Percentiles rank a stretch among this genome's conserved stretches.
Evolutionary conservation across 306 rosid species (phyloP).

Genomic region (Corylus americana): DNA sequence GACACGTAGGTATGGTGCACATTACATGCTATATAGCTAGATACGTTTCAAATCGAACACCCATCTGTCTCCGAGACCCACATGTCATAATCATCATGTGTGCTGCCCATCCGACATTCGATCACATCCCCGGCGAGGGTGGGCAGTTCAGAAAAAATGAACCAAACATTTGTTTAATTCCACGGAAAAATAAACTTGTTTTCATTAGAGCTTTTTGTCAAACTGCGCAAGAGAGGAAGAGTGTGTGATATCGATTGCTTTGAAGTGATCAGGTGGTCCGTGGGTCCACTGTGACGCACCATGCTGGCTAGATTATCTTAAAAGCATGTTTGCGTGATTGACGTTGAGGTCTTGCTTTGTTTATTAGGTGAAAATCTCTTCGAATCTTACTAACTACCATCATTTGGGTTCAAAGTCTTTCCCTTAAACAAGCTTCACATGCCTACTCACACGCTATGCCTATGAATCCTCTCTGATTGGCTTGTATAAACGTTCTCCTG

Average conservation of each 20-base stretch:
- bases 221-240: constrained; percentile 4
- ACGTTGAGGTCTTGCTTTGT: constrained; percentile 39
- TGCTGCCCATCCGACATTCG: background rate
- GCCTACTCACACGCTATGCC: constrained; percentile 9
- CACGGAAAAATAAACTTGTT: constrained; percentile 4
- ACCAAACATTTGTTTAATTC: constrained; percentile 1
- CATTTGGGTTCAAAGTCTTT: constrained; percentile 35
- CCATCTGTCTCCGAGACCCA: background rate
- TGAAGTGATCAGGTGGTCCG: constrained; percentile 25
- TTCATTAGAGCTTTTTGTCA: constrained; percentile 10
- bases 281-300: constrained; percentile 38
- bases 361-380: constrained; percentile 41
- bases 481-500: background rate
- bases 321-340: constrained; percentile 52
- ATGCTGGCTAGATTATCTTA: constrained; percentile 17
- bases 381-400: constrained; percentile 51
- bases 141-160: constrained; percentile 8
- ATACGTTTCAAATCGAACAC: background rate
- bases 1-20: background rate
- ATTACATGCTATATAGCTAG: too few species aligned
- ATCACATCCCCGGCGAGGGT: background rate
- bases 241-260: background rate
- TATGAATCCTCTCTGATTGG: background rate
- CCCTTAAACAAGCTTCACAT: constrained; percentile 21
- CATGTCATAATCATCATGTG: constrained; percentile 1